Evolutionary conservation across 2,329 filamentous ascomycete genomes (phyloP), one percentile per base, ranked within the genome.

Genomic region (Trichoderma atroviride): DNA sequence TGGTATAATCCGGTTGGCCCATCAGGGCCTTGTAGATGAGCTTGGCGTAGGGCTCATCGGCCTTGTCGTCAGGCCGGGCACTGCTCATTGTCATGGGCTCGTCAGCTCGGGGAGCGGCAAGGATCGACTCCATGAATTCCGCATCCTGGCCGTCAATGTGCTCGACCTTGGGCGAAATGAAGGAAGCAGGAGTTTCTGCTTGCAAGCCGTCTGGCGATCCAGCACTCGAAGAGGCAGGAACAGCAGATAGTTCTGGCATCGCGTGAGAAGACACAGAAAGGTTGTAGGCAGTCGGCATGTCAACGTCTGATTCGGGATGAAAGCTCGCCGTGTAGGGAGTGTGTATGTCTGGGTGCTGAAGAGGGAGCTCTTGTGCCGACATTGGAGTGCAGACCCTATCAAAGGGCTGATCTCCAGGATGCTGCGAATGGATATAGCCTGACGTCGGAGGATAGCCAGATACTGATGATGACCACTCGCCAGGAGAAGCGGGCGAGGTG

Each of bases 21-120:
- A 90, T 87, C 24, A 98, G 86, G 1, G 93, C 93, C 63, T 85
- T 83, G 76, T 90, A 92, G 71, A 98, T 93, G 19, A 97, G 86
- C 74, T 91, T 86, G 0, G 95, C 94, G 76, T 98, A 98, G 0
- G 93, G 91, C 70, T 87, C 86, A 27, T 88, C 86, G 5, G 75
- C 74, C 61, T 79, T 79, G 70, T 87, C 86, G 24, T 88, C 86
- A 6, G 76, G 74, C 59, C 79, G 79, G 10, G 70, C 73, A 31
- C 55, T 7, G 7, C 53, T 60, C 53, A 53, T 14, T 29, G 68
- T 22, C 22, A 19, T 27, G 4, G 47, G 37, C 13, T 61, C 50
- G 35, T 29, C 24, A 55, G 33, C 22, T 16, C 33, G 56, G 35
- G 35, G 50, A 19, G 35, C 24, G n/a, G 56, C 31, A 29, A 43